Percentiles rank a stretch among this genome's conserved stretches.
Evolutionary conservation across 805 yeast genomes (phyloP).

Genomic region (Kuraishia ogatae): DNA sequence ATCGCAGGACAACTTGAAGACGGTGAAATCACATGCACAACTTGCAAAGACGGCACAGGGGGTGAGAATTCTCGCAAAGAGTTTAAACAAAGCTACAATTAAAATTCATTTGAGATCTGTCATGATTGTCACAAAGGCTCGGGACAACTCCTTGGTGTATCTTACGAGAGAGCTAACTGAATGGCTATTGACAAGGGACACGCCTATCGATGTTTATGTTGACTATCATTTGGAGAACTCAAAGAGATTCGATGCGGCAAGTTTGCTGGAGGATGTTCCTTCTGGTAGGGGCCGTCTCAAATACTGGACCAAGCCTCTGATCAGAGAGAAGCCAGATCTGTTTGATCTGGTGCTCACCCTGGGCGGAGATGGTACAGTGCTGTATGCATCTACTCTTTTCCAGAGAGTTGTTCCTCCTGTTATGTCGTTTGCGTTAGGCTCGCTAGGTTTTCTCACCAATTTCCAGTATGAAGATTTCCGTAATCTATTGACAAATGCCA

Average conservation of each 20-base stretch:
- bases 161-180: slow-evolving; percentile 73
- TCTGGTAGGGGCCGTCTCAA: slow-evolving; percentile 36
- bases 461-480: slow-evolving; percentile 72
- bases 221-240: slow-evolving; percentile 59
- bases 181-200: slow-evolving; percentile 47
- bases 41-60: slow-evolving; percentile 77
- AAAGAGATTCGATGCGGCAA: slow-evolving; percentile 52
- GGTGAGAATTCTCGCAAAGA: slow-evolving; percentile 66
- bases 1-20: slow-evolving; percentile 34
- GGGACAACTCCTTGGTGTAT: slow-evolving; percentile 70
- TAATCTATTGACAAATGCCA: slow-evolving; percentile 43
- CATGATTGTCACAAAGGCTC: slow-evolving; percentile 82
- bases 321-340: slow-evolving; percentile 33
- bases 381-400: slow-evolving; percentile 80
- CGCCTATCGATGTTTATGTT: slow-evolving; percentile 46
- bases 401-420: slow-evolving; percentile 88
- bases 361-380: slow-evolving; percentile 97
- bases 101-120: slow-evolving; percentile 62
- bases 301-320: slow-evolving; percentile 63
- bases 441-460: slow-evolving; percentile 86
- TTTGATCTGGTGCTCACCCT: slow-evolving; percentile 79
- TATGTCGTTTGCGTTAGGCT: slow-evolving; percentile 80
- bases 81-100: slow-evolving; percentile 61
- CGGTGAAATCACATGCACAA: slow-evolving; percentile 63
- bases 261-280: slow-evolving; percentile 39